A percentile compares a stretch with the other conserved stretches of the same genome.
These are phyloP conservation scores for Trametes cubensis DNA, from an alignment of 768 basidiomycete genomes.

Conservation along the genomic window DNA sequence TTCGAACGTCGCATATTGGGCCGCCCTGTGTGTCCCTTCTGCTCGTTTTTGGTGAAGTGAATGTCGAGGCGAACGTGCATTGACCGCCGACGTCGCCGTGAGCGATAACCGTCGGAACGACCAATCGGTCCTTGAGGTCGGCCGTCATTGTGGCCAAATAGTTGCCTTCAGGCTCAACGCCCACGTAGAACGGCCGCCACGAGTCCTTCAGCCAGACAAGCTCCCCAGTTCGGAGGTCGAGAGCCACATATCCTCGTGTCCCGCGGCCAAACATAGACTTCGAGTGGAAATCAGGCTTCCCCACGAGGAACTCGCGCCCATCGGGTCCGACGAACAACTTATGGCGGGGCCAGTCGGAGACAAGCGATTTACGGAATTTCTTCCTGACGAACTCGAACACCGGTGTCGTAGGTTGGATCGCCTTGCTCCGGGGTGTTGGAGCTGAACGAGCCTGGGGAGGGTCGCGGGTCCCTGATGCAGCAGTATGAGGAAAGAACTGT, in stretches of 20 bases:
- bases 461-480: too few species aligned
- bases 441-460: too few species aligned
- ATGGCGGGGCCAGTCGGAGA: constrained; percentile 4
- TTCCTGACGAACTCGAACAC: constrained; percentile 1
- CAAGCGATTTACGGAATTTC: background rate
- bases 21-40: background rate
- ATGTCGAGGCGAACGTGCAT: background rate
- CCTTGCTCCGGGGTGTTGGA: too few species aligned
- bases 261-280: constrained; percentile 9
- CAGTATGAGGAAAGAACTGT: too few species aligned
- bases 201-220: constrained; percentile 24
- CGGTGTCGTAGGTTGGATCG: too few species aligned
- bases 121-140: background rate
- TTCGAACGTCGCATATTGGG: too few species aligned
- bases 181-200: constrained; percentile 9
- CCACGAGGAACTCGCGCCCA: constrained; percentile 4
- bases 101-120: constrained; percentile 5
- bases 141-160: constrained; percentile 1
- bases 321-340: background rate
- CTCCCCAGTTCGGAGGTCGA: constrained; percentile 1
- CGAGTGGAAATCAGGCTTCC: constrained; percentile 2
- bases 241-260: constrained; percentile 19
- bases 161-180: constrained; percentile 8
- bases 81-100: constrained; percentile 7
- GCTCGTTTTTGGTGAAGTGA: too few species aligned